phyloP scores from a whole-genome alignment of 208 protist genomes.

The Acanthamoeba divionensis region DNA sequence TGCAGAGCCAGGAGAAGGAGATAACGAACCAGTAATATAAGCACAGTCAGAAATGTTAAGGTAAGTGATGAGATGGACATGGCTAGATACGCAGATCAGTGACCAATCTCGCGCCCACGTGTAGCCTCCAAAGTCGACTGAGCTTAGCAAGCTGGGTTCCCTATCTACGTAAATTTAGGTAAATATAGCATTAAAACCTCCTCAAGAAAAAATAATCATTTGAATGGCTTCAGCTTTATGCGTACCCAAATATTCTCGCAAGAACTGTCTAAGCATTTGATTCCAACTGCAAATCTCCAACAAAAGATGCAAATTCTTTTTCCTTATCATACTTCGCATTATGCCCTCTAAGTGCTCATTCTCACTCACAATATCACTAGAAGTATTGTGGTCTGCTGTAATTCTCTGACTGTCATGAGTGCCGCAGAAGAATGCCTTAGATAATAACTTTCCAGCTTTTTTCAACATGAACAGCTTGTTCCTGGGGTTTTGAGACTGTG shows the following conservation, averaged over 20 bases:
- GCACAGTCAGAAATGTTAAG: background rate
- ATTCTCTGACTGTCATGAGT: background rate
- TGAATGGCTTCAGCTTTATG: background rate
- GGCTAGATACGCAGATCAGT: background rate
- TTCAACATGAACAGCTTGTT: background rate
- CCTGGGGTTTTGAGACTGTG: background rate
- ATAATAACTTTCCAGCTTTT: background rate
- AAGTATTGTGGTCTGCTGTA: background rate
- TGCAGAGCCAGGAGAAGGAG: background rate
- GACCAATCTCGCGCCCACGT: background rate
- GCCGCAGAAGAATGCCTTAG: background rate
- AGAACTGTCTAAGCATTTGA: background rate
- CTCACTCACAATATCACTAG: background rate
- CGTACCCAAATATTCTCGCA: background rate
- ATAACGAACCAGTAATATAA: background rate
- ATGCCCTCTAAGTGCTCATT: background rate
- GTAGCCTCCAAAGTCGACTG: background rate
- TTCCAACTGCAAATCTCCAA: constrained; percentile 24
- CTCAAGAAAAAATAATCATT: background rate
- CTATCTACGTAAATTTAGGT: background rate
- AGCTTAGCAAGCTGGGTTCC: background rate
- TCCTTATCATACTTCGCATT: background rate
- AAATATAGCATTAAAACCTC: background rate
- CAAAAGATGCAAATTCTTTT: background rate
- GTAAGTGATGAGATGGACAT: background rate